Conservation (phyloP, 108 stramenopile genomes). For the Mayamaea pseudoterrestris region DNA sequence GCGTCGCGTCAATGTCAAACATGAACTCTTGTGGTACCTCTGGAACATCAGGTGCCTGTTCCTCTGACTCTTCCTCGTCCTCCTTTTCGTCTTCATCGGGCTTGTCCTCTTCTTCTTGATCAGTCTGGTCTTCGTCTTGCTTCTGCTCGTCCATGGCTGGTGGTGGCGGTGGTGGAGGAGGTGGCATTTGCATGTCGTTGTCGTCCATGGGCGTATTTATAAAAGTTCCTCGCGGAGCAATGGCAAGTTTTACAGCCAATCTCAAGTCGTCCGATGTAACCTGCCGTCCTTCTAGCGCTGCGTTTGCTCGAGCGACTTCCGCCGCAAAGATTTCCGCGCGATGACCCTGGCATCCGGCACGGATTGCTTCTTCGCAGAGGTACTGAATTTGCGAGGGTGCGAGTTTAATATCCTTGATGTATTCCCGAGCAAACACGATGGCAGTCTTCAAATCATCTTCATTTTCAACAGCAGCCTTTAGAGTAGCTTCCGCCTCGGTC, state of each 20-base stretch:
- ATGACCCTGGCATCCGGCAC: constrained; percentile 92
- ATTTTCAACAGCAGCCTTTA: constrained; percentile 61
- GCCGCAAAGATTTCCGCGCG: constrained; percentile 93
- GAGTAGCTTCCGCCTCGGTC: constrained; percentile 40
- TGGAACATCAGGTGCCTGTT: constrained; percentile 71
- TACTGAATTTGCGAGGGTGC: constrained; percentile 88
- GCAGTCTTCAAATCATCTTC: constrained; percentile 90
- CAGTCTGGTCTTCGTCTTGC: constrained; percentile 63
- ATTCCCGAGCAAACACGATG: constrained; percentile 89
- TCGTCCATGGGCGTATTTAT: constrained; percentile 75
- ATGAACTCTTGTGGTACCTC: constrained; percentile 96
- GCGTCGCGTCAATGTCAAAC: constrained; percentile 90
- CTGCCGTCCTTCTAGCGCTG: constrained; percentile 87
- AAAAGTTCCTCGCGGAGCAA: constrained; percentile 90
- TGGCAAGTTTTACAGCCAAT: constrained; percentile 90
- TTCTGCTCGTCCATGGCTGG: constrained; percentile 78
- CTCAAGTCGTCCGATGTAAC: constrained; percentile 75
- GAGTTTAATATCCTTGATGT: constrained; percentile 68
- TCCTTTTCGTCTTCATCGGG: constrained; percentile 70
- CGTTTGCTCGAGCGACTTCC: constrained; percentile 84
- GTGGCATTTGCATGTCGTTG: constrained; percentile 77
- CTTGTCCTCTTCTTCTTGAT: constrained; percentile 74
- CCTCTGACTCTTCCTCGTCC: constrained; percentile 42
- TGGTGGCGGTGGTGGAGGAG: constrained; percentile 87
- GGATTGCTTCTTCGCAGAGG: constrained; percentile 91